Evolutionary conservation across 2,329 filamentous ascomycete genomes (phyloP).

Genomic region (Onygenales sp.): DNA sequence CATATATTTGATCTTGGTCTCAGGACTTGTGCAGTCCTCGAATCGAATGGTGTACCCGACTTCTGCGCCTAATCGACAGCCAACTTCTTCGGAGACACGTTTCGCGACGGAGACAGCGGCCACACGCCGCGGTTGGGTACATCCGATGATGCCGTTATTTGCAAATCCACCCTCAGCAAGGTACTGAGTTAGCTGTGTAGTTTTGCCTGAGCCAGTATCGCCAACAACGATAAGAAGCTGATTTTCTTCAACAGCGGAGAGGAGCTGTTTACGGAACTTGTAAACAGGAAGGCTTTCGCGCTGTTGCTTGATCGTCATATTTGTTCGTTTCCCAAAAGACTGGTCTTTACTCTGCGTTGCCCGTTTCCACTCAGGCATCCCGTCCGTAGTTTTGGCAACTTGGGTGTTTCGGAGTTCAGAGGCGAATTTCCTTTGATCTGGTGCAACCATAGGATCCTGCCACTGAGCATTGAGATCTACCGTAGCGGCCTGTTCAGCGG

Average conservation of each 20-base stretch:
- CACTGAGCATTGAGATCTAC: slow-evolving; percentile 84
- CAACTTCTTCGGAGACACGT: slow-evolving; percentile 91
- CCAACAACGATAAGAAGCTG: slow-evolving; percentile 93
- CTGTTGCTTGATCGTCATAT: slow-evolving; percentile 90
- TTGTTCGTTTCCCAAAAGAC: slow-evolving; percentile 75
- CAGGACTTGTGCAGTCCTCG: slow-evolving; percentile 80
- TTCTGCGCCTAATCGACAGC: slow-evolving; percentile 79
- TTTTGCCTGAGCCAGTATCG: slow-evolving; percentile 95
- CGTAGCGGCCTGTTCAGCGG: slow-evolving; percentile 63
- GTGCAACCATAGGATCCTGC: slow-evolving; percentile 91
- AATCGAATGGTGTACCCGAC: slow-evolving; percentile 98
- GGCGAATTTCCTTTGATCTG: slow-evolving; percentile 79
- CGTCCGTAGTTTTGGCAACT: slow-evolving; percentile 49
- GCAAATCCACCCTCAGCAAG: slow-evolving; percentile 86
- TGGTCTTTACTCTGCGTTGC: slow-evolving; percentile 71
- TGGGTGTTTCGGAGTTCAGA: slow-evolving; percentile 68
- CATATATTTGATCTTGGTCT: slow-evolving; percentile 98
- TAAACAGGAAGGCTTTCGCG: slow-evolving; percentile 81
- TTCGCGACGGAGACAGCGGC: slow-evolving; percentile 97
- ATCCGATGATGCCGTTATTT: slow-evolving; percentile 82
- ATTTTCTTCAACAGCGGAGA: slow-evolving; percentile 77
- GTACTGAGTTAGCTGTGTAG: slow-evolving; percentile 91
- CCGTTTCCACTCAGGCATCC: slow-evolving; percentile 86
- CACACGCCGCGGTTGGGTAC: slow-evolving; percentile 92
- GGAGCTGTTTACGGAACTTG: slow-evolving; percentile 76